Conservation (phyloP, 257 asterid species). For the Solanum lycopersicoides region DNA sequence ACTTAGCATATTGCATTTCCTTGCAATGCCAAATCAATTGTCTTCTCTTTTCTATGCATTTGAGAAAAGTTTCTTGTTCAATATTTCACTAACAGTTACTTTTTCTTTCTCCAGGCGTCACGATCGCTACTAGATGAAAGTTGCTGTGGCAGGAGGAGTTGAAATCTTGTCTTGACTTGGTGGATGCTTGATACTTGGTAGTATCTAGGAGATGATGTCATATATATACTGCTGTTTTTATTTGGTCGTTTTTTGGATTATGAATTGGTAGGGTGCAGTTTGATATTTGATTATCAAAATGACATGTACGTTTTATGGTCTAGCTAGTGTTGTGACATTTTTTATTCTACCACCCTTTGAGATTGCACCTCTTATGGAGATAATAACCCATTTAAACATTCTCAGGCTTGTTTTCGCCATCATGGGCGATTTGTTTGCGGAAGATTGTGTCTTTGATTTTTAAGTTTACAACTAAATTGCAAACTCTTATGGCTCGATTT, state of each 20-base stretch:
- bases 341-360: not conserved
- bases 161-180: not conserved
- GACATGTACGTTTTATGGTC: not conserved
- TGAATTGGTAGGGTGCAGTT: not conserved
- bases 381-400: not conserved
- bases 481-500: not conserved
- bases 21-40: not conserved
- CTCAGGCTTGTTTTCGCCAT: not conserved
- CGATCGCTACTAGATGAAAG: slow-evolving; percentile 38
- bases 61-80: not conserved
- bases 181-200: slow-evolving; percentile 2
- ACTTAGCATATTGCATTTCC: not conserved
- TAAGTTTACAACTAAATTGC: not conserved
- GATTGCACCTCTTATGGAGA: not conserved
- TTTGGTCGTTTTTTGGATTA: not conserved
- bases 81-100: not conserved
- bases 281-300: not conserved
- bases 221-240: not conserved
- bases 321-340: not conserved
- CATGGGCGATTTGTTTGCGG: not conserved
- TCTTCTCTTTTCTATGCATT: not conserved
- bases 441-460: not conserved
- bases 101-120: slow-evolving; percentile 32
- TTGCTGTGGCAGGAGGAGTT: not conserved
- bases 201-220: not conserved